Conservation (phyloP, 2,329 filamentous ascomycete species). For the Exophiala aquamarina region DNA sequence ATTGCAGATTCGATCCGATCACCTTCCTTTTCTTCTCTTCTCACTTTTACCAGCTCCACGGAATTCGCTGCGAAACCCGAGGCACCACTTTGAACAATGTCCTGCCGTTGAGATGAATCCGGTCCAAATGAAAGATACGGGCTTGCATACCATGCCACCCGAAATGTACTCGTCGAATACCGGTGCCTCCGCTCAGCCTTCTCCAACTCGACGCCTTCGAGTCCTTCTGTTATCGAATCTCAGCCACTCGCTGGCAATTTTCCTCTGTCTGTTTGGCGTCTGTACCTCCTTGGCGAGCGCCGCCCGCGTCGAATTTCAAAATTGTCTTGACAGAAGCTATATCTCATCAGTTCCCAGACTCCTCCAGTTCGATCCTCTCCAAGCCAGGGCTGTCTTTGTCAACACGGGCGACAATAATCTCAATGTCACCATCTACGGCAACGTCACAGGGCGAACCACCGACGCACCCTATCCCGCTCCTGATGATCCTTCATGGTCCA, state of each 20-base stretch:
- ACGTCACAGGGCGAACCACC: slow-evolving; percentile 74
- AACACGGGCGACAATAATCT: slow-evolving; percentile 59
- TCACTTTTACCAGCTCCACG: slow-evolving; percentile 1
- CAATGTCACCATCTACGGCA: slow-evolving; percentile 81
- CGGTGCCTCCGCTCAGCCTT: too few species aligned
- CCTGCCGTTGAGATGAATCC: background rate
- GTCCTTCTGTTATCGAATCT: background rate
- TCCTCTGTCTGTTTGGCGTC: slow-evolving; percentile 4
- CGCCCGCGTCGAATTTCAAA: slow-evolving; percentile 74
- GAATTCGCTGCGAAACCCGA: background rate
- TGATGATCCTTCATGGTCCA: slow-evolving; percentile 60
- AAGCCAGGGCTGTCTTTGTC: slow-evolving; percentile 73
- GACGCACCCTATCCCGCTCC: slow-evolving; percentile 59
- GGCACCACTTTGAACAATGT: background rate
- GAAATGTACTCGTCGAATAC: too few species aligned
- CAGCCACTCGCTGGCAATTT: background rate
- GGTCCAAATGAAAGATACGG: background rate
- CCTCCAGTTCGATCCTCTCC: slow-evolving; percentile 78
- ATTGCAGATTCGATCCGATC: too few species aligned
- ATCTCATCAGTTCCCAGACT: slow-evolving; percentile 59
- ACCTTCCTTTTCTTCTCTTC: background rate
- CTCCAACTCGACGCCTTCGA: background rate
- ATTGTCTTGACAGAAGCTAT: slow-evolving; percentile 68
- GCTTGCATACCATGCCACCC: background rate
- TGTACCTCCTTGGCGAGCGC: slow-evolving; percentile 40